These are phyloP conservation scores for Scheffersomyces spartinae DNA, from an alignment of 805 yeast genomes.

Conservation along the genomic window DNA sequence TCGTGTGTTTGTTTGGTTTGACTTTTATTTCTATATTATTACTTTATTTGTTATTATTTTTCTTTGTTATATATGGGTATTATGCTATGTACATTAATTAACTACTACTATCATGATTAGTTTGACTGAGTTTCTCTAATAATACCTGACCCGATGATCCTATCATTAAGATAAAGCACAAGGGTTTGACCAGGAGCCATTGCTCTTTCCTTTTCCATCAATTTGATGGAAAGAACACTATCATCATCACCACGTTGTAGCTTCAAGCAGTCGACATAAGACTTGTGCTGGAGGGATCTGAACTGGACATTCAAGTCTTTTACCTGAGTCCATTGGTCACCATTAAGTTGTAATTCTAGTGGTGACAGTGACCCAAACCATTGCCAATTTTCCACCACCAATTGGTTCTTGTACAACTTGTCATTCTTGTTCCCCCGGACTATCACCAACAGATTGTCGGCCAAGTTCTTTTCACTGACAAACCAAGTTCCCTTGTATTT, in stretches of 20 bases:
- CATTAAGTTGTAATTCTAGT: too few relatives aligned
- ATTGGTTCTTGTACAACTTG: slow-evolving; percentile 34
- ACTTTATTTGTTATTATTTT: slow-evolving; percentile 2
- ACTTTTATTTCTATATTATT: slow-evolving; percentile 1
- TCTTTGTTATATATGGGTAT: slow-evolving; percentile 1
- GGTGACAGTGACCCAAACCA: slow-evolving; percentile 40
- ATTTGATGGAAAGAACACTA: slow-evolving; percentile 33
- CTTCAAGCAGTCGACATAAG: too few relatives aligned
- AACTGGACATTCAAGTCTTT: slow-evolving; percentile 42
- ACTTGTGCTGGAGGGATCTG: slow-evolving; percentile 64
- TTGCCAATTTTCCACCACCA: slow-evolving; percentile 34
- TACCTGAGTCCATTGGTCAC: slow-evolving; percentile 3
- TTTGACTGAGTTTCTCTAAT: slow-evolving; percentile 6
- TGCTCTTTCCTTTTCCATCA: slow-evolving; percentile 46
- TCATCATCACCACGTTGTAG: too few relatives aligned
- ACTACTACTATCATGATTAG: slow-evolving; percentile 1
- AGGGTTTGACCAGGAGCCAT: slow-evolving; percentile 85
- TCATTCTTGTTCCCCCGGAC: slow-evolving; percentile 59
- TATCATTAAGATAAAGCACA: slow-evolving; percentile 56
- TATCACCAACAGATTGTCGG: slow-evolving; percentile 64
- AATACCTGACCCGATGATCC: slow-evolving; percentile 49
- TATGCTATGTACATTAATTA: not conserved
- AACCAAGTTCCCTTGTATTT: slow-evolving; percentile 73
- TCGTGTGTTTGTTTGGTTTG: slow-evolving; percentile 1
- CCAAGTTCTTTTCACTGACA: slow-evolving; percentile 57